Evolutionary conservation across 176 grass and related monocot genomes (phyloP), one percentile per base, ranked within the genome.

Genomic region (Panicum miliaceum): DNA sequence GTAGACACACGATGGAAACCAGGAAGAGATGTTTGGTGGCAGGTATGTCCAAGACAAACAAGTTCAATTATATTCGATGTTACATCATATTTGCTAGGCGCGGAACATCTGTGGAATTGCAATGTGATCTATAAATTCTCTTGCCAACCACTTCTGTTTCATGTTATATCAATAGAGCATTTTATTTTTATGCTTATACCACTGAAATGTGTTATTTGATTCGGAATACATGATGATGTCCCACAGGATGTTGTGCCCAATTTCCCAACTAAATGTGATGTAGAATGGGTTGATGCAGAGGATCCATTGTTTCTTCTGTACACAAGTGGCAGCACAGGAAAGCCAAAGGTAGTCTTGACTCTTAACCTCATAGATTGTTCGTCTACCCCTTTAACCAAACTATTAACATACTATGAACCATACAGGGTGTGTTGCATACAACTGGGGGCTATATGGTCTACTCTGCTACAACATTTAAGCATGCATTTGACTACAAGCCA

Each of bases 221-320:
- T 86, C 42, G 84, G 6, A 89, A 50, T 56, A 60, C 2, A 71
- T 3, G 19, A 75, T 70, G 50, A 38, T 74, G 48, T 77, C 18
- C 13, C 68, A 51, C 69, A 97, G 94, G 96, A 99, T 89, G 84
- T 88, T 83, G 93, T 96, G 43, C 88, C 93, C 13, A 85, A 84
- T 78, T 96, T 99, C 84, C 78, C 88, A 69, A 84, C 71, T 52
- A 96, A 93, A 68, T 99, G 96, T 52, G 85, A 90, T 78, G 89
- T 99, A 32, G 91, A 99, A 89, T 99, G 96, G 96, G 89, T 99
- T 78, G 96, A 99, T 90, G 96, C 96, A 87, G 93, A 99, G 86
- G 96, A 99, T 90, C 89, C 96, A 58, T 82, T 99, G 47, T 99
- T 99, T 91, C 96, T 99, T 81, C 72, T 99, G 22, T 99, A 99